A percentile compares a stretch with the other conserved stretches of the same genome.
Evolutionary conservation across 2,329 filamentous ascomycete genomes (phyloP).

Genomic region (Pyrenophora seminiperda): DNA sequence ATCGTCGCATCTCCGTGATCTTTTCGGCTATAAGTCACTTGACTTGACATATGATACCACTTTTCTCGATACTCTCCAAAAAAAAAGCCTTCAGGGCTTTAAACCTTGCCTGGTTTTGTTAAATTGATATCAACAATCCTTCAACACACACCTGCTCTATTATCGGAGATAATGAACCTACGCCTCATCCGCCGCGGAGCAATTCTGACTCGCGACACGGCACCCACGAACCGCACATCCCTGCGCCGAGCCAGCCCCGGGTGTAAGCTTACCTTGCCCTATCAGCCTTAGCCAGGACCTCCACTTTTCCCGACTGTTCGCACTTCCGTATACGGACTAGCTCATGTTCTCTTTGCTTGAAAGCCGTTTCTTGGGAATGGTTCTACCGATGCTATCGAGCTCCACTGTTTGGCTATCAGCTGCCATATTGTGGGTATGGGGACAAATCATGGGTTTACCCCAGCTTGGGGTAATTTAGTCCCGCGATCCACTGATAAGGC

Average conservation of each 20-base stretch:
- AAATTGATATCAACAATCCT: too few relatives aligned
- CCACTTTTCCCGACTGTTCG: conserved; percentile 28
- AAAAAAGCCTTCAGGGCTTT: background rate
- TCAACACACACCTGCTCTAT: too few relatives aligned
- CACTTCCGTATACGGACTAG: conserved; percentile 21
- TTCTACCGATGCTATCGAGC: conserved; percentile 9
- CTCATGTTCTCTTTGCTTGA: background rate
- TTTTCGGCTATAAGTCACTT: too few relatives aligned
- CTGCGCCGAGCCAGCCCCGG: conserved; percentile 18
- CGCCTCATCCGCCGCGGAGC: too few relatives aligned
- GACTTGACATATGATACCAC: too few relatives aligned
- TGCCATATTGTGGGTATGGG: conserved; percentile 1
- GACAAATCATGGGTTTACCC: conserved; percentile 21
- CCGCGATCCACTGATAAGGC: conserved; percentile 29
- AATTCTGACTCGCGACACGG: conserved; percentile 13
- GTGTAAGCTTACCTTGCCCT: conserved; percentile 19
- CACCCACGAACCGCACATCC: conserved; percentile 6
- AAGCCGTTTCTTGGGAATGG: conserved; percentile 7
- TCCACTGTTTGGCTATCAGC: conserved; percentile 23
- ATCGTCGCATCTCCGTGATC: background rate
- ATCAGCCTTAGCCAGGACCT: conserved; percentile 9
- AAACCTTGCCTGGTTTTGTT: too few relatives aligned
- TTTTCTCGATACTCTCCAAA: background rate
- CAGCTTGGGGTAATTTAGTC: conserved; percentile 28
- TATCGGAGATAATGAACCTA: too few relatives aligned